Conservation (phyloP, 768 basidiomycete genomes). For the Termitomyces bulborhizus region DNA sequence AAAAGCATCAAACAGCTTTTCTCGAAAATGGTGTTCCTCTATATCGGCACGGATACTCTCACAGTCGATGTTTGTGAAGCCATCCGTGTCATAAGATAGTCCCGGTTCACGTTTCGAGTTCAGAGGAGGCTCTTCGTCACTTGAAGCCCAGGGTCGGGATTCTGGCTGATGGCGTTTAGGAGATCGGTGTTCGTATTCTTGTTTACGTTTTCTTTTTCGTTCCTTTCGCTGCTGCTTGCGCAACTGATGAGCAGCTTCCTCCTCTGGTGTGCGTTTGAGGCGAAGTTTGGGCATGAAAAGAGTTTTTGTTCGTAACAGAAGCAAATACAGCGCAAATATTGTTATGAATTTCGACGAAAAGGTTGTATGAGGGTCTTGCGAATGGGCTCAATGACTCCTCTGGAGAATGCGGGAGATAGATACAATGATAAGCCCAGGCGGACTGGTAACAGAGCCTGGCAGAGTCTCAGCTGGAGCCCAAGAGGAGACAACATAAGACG, state of each 20-base stretch:
- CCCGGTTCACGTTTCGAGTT: slow-evolving; percentile 9
- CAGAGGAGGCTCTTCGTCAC: slow-evolving; percentile 30
- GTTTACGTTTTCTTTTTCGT: slow-evolving; percentile 23
- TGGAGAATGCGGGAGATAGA: slow-evolving; percentile 66
- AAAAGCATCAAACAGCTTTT: slow-evolving; percentile 68
- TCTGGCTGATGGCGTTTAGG: slow-evolving; percentile 13
- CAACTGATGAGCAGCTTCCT: slow-evolving; percentile 39
- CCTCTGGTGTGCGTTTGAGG: slow-evolving; percentile 59
- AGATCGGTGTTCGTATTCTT: slow-evolving; percentile 12
- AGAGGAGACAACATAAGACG: neutral
- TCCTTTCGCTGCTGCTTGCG: slow-evolving; percentile 35
- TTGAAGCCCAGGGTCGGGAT: slow-evolving; percentile 39
- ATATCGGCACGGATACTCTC: slow-evolving; percentile 45
- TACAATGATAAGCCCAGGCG: slow-evolving; percentile 71
- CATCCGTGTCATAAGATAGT: slow-evolving; percentile 18
- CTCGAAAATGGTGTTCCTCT: slow-evolving; percentile 63
- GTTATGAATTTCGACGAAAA: slow-evolving; percentile 23
- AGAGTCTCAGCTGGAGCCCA: neutral
- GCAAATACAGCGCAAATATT: slow-evolving; percentile 9
- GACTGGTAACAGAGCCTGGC: slow-evolving; percentile 66
- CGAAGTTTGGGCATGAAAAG: slow-evolving; percentile 45
- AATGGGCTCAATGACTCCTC: slow-evolving; percentile 59
- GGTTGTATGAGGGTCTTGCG: slow-evolving; percentile 27
- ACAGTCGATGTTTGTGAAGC: slow-evolving; percentile 26
- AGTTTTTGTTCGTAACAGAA: slow-evolving; percentile 8